These are phyloP conservation scores for Tetracladium maxilliforme DNA, from an alignment of 2,329 filamentous ascomycete genomes.

Conservation along the genomic window DNA sequence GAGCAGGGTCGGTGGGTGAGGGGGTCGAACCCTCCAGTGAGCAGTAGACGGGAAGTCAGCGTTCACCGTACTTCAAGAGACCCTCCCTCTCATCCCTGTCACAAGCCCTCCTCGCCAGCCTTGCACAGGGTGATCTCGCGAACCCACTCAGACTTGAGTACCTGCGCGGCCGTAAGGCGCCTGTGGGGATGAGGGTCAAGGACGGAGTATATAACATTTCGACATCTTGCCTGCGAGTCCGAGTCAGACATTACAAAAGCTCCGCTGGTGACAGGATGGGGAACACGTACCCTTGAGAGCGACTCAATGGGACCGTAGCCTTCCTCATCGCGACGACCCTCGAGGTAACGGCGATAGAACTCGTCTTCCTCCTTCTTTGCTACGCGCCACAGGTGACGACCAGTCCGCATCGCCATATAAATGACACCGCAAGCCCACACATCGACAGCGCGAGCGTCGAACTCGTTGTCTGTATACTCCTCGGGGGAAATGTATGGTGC, in stretches of 20 bases:
- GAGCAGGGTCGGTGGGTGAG: no score
- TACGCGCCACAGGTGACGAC: constrained; percentile 90
- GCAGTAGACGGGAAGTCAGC: no score
- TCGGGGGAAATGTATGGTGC: constrained; percentile 96
- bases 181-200: constrained; percentile 86
- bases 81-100: no score
- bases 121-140: constrained; percentile 95
- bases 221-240: constrained; percentile 86
- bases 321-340: constrained; percentile 84
- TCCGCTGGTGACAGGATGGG: constrained; percentile 2
- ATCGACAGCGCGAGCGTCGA: constrained; percentile 93
- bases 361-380: constrained; percentile 95
- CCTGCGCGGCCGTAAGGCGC: constrained; percentile 88
- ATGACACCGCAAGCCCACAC: constrained; percentile 98
- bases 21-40: no score
- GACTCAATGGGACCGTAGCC: constrained; percentile 95
- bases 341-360: constrained; percentile 88
- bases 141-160: constrained; percentile 97
- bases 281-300: constrained; percentile 69
- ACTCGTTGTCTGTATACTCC: constrained; percentile 89
- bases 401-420: constrained; percentile 99
- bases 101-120: constrained; percentile 90
- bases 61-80: no score
- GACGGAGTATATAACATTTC: constrained; percentile 98
- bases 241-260: constrained; percentile 2